Evolutionary conservation across 2,329 filamentous ascomycete genomes (phyloP), one percentile per base, ranked within the genome.

Genomic region (Fusarium floridanum): DNA sequence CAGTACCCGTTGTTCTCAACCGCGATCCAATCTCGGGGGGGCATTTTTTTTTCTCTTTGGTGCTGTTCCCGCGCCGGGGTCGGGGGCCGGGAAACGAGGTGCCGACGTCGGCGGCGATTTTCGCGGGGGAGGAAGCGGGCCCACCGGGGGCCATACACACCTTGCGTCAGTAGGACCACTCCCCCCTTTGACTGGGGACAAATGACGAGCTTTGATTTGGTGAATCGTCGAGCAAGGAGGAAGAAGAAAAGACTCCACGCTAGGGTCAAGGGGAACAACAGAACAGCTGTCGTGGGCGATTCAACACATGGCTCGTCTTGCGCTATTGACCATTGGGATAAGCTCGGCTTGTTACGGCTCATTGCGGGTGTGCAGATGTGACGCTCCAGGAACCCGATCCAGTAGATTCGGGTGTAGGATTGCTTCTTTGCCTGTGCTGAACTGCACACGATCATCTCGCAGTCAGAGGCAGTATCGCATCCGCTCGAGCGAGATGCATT

Each of bases 61-160:
- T 53, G 20, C 20, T 59, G 20, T 39, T 27, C n/a, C 57, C 61
- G 20, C 53, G 39, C 50, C 41, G 64, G 32, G 57, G 45, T 68
- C 67, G 57, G 72, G 48, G 39, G 36, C 50, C 60, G 61, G 59
- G 61, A 75, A 55, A 68, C 60, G 69, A 63, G 59, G 43, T 75
- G 76, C 77, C 77, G 77, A 78, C 68, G 64, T 78, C 77, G 77
- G 77, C 77, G 74, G 64, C 29, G 63, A 41, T 73, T 73, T 68
- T 75, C 64, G 66, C 70, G 70, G 71, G 75, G 57, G 53, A 57
- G 56, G 45, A 57, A 66, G 60, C 59, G 61, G 59, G 59, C 63
- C 72, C 61, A 53, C 37, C 36, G 39, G 59, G 20, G 34, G 56
- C 17, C 45, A 27, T 17, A 32, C 27, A 55, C 50, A 45, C 61